Base-by-base conservation (phyloP, 2,329 filamentous ascomycete species). In the Colletotrichum lindemuthianum region DNA sequence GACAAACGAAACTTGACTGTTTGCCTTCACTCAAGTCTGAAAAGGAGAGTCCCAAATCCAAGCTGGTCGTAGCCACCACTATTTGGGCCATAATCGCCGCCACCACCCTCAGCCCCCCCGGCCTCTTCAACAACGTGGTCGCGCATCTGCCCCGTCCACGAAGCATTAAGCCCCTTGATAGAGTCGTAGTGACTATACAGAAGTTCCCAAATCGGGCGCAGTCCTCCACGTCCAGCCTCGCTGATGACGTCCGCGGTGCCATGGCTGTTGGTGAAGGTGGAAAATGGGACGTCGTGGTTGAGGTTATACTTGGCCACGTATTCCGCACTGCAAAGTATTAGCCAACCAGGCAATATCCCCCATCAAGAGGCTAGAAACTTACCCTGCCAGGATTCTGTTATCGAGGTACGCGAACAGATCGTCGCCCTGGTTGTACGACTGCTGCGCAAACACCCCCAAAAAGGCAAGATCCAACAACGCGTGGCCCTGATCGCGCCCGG, bases 401-500 rank as follows among this genome's bases (percentile, higher is more conserved):
- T 70, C 60, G 8, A 70, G 63, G 8, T 74, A 71, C 0, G 65
- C 72, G 66, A 79, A 82, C 4, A 82, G 67, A 57, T 81, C 78
- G 6, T 73, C 71, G 2, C 78, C 79, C 65, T 82, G 80, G 60
- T 79, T 82, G 58, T 76, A 78, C 0, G 75, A 74, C 67, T 78
- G 75, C 69, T 81, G 78, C 2, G 75, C 78, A 48, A 83, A 68
- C 2, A 75, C 73, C 2, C 77, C 80, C 2, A 80, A 63, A 6
- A 82, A 69, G 0, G 73, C 71, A 15, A 80, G 74, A 61, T 78
- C 76, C 4, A 83, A 70, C 10, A 73, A 74, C 1, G 79, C 68
- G 63, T 83, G 81, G 6, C 79, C 81, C 65, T 83, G 81, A 61
- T 83, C 81, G 0, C 80, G 71, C 2, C 80, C 79, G 1, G 78